These are phyloP conservation scores for Microsporum audouinii DNA, from an alignment of 2,329 filamentous ascomycete genomes.

Conservation along the genomic window DNA sequence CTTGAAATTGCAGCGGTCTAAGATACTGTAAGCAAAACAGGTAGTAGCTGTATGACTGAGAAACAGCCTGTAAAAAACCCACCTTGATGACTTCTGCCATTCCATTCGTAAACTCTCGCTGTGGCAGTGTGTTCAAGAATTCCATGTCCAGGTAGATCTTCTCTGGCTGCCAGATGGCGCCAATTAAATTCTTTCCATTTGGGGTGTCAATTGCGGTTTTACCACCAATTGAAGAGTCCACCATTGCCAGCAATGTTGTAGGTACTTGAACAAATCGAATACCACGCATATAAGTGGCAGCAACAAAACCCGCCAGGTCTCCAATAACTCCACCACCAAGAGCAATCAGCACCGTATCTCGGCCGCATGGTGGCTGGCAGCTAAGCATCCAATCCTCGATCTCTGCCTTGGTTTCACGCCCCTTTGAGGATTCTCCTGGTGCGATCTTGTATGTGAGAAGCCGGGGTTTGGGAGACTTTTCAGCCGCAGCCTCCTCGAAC, in stretches of 20 bases:
- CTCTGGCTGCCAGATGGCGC: conserved; percentile 91
- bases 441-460: conserved; percentile 78
- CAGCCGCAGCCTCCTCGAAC: conserved; percentile 45
- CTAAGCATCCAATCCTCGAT: conserved; percentile 96
- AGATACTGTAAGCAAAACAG: conserved; percentile 16
- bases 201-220: conserved; percentile 98
- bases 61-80: conserved; percentile 8
- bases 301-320: conserved; percentile 95
- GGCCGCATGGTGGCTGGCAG: conserved; percentile 69
- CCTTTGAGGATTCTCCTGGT: conserved; percentile 88
- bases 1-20: conserved; percentile 91
- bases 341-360: conserved; percentile 89
- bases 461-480: conserved; percentile 44
- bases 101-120: conserved; percentile 90
- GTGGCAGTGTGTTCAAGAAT: conserved; percentile 81
- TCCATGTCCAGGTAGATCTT: conserved; percentile 88
- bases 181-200: conserved; percentile 89
- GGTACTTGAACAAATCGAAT: conserved; percentile 94
- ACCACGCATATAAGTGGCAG: conserved; percentile 96
- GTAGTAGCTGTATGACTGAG: not conserved
- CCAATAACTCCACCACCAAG: conserved; percentile 94
- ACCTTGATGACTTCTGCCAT: conserved; percentile 94
- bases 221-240: conserved; percentile 94
- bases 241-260: conserved; percentile 90
- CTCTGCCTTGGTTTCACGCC: conserved; percentile 81